Conservation (phyloP, 768 basidiomycete genomes). For the Rhodotorula kratochvilovae region DNA sequence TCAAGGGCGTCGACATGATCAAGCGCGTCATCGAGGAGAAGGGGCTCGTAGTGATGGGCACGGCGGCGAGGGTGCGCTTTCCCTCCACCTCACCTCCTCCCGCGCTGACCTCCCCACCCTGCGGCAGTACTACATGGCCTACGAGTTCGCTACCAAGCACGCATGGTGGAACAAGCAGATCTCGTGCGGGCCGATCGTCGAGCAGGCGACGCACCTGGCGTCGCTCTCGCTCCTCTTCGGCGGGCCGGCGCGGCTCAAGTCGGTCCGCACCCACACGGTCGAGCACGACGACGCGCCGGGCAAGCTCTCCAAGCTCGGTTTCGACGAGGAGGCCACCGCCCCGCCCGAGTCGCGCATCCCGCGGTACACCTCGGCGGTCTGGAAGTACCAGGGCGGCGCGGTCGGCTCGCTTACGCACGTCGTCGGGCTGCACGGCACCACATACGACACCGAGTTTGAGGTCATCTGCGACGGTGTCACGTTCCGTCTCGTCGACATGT, state of each 20-base stretch:
- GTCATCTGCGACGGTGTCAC: conserved; percentile 28
- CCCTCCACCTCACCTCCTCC: conserved; percentile 44
- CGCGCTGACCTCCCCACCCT: conserved; percentile 16
- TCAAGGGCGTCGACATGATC: conserved; percentile 90
- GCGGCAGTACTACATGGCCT: conserved; percentile 56
- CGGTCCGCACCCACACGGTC: conserved; percentile 68
- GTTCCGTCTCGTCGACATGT: conserved; percentile 28
- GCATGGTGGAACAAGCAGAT: conserved; percentile 92
- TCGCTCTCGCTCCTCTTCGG: conserved; percentile 81
- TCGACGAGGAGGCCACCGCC: conserved; percentile 67
- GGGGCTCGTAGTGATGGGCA: conserved; percentile 85
- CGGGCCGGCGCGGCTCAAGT: conserved; percentile 79
- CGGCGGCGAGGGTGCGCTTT: conserved; percentile 87
- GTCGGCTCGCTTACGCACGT: conserved; percentile 86
- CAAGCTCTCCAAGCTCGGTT: conserved; percentile 66
- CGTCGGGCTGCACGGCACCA: conserved; percentile 80
- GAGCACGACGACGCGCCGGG: conserved; percentile 91
- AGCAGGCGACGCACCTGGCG: conserved; percentile 87
- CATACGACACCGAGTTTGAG: conserved; percentile 55
- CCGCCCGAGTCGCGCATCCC: conserved; percentile 82
- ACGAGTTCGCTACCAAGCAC: conserved; percentile 59
- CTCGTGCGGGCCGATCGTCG: conserved; percentile 66
- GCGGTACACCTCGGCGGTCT: conserved; percentile 83
- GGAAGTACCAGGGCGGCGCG: conserved; percentile 94
- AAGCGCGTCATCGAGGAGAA: conserved; percentile 89